A percentile compares a stretch with the other conserved stretches of the same genome.
These are phyloP conservation scores for Bocquillonia castaneifolia DNA, from an alignment of 441 rosid genomes.

Conservation along the genomic window DNA sequence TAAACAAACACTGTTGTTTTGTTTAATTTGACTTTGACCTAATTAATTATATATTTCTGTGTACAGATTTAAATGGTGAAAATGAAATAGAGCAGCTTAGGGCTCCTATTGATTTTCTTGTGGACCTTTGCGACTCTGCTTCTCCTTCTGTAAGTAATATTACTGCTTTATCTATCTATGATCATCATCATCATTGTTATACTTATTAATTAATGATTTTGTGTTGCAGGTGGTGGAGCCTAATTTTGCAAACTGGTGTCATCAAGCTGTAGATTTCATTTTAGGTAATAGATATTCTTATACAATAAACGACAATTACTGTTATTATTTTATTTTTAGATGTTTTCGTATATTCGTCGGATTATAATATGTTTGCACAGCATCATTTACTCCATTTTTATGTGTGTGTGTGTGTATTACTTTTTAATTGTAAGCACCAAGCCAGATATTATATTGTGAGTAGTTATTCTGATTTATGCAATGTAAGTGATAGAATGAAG, in stretches of 20 bases:
- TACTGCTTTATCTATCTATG: background rate
- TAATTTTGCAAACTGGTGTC: constrained; percentile 75
- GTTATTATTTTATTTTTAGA: too few relatives aligned
- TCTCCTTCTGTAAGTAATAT: constrained; percentile 27
- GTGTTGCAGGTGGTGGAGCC: constrained; percentile 44
- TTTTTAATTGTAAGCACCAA: background rate
- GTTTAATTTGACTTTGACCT: too few relatives aligned
- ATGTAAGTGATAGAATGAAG: background rate
- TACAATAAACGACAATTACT: too few relatives aligned
- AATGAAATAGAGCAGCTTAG: constrained; percentile 61
- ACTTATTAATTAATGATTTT: too few relatives aligned
- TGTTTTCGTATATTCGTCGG: too few relatives aligned
- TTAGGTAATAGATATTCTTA: constrained; percentile 49
- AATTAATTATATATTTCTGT: background rate
- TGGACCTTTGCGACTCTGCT: constrained; percentile 52
- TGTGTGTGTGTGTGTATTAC: too few relatives aligned
- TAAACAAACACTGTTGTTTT: too few relatives aligned
- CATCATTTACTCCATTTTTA: too few relatives aligned
- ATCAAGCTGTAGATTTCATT: constrained; percentile 89
- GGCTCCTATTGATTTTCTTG: constrained; percentile 73
- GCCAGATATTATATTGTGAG: background rate
- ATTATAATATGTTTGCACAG: too few relatives aligned
- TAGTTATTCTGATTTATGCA: background rate
- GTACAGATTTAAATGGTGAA: constrained; percentile 45
- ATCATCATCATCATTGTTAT: too few relatives aligned